A percentile compares a stretch with the other conserved stretches of the same genome.
phyloP scores from a whole-genome alignment of 108 stramenopile genomes.

The Skeletonema tropicum region DNA sequence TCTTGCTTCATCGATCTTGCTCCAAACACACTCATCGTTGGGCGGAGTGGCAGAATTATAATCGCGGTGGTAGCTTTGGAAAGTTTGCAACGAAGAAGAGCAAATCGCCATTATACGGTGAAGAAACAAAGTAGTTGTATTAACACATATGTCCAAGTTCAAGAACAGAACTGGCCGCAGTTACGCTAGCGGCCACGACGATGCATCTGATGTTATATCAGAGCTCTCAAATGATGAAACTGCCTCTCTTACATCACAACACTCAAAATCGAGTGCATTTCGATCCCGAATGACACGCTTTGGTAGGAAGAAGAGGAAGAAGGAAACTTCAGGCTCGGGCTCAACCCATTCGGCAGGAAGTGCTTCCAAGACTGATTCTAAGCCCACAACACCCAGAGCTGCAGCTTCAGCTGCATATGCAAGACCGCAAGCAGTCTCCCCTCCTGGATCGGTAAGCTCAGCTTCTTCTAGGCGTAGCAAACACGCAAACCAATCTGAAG shows the following conservation, averaged over 20 bases:
- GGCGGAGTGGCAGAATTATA: no score
- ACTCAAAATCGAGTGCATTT: conserved; percentile 16
- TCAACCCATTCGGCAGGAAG: background rate
- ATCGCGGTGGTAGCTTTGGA: background rate
- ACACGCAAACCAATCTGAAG: conserved; percentile 3
- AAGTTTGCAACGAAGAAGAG: background rate
- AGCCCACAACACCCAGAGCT: background rate
- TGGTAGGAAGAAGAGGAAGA: conserved; percentile 9
- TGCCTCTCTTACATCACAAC: conserved; percentile 4
- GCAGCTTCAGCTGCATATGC: background rate
- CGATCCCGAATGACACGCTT: background rate
- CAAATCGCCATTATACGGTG: background rate
- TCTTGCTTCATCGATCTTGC: no score
- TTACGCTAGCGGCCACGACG: background rate
- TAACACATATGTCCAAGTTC: conserved; percentile 2
- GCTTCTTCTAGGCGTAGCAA: background rate
- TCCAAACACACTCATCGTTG: no score
- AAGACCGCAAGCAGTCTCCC: background rate
- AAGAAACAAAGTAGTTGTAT: background rate
- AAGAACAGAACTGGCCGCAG: background rate
- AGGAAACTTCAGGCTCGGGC: background rate
- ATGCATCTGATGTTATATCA: conserved; percentile 34
- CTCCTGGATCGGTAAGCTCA: conserved; percentile 14
- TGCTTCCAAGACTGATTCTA: background rate
- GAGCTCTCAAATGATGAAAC: conserved; percentile 36